Conservation (phyloP, 176 grass and related monocot species). For the Aechmea fasciata region DNA sequence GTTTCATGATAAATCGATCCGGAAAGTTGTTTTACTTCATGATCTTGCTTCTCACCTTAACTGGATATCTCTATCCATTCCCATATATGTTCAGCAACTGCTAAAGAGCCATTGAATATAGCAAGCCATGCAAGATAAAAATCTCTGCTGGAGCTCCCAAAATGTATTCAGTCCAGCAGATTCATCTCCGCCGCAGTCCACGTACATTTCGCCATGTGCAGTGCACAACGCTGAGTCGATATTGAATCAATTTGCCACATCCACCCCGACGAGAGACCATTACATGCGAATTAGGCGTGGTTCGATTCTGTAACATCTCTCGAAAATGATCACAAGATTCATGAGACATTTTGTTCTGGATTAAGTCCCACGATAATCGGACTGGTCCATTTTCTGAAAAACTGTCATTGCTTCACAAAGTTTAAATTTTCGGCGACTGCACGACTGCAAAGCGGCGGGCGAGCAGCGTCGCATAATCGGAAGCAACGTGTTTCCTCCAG, state of each 20-base stretch:
- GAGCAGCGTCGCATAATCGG: conserved; percentile 11
- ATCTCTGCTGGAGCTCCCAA: conserved; percentile 17
- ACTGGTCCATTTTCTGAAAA: too few species aligned
- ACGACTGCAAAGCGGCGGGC: conserved; percentile 5
- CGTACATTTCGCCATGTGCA: conserved; percentile 13
- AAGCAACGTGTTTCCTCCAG: background rate
- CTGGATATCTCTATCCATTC: too few species aligned
- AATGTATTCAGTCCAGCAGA: conserved; percentile 12
- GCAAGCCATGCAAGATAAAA: conserved; percentile 11
- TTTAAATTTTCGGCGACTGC: background rate
- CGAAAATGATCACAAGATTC: background rate
- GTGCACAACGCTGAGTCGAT: conserved; percentile 5
- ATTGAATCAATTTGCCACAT: conserved; percentile 18
- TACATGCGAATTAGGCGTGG: conserved; percentile 12
- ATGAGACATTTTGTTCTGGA: too few species aligned
- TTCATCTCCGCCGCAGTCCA: conserved; percentile 16
- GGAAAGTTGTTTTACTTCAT: too few species aligned
- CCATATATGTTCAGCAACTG: conserved; percentile 11
- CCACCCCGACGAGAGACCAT: conserved; percentile 25
- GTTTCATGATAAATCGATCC: too few species aligned
- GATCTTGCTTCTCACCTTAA: too few species aligned
- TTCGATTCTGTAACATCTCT: conserved; percentile 15
- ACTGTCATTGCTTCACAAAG: conserved; percentile 5
- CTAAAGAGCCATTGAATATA: conserved; percentile 16
- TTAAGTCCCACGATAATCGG: too few species aligned